These are phyloP conservation scores for Gymnopilus dilepis DNA, from an alignment of 768 basidiomycete species.

Conservation along the genomic window DNA sequence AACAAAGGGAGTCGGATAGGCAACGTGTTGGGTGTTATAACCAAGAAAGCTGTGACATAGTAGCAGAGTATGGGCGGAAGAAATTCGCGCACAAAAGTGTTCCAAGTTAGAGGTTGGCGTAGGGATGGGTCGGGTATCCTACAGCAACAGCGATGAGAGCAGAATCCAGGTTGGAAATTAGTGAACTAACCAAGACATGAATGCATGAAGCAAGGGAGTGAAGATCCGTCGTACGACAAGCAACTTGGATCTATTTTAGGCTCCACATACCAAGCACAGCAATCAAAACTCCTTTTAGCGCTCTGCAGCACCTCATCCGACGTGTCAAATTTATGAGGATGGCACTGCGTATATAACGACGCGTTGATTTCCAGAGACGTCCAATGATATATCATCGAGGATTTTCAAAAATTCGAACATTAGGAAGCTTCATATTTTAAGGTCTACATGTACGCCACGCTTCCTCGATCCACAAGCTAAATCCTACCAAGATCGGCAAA, in stretches of 20 bases:
- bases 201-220: neutral
- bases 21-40: slow-evolving; percentile 50
- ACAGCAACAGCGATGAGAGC: neutral
- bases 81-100: slow-evolving; percentile 41
- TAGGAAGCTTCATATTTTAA: too few relatives aligned
- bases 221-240: neutral
- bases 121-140: slow-evolving; percentile 15
- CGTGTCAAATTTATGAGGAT: too few relatives aligned
- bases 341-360: too few relatives aligned
- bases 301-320: too few relatives aligned
- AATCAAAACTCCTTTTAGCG: too few relatives aligned
- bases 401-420: too few relatives aligned
- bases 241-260: neutral
- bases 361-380: too few relatives aligned
- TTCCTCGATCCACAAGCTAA: too few relatives aligned
- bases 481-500: neutral
- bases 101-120: slow-evolving; percentile 38
- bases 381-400: too few relatives aligned
- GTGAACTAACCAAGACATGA: neutral
- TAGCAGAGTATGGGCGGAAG: slow-evolving; percentile 49
- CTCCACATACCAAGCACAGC: too few relatives aligned
- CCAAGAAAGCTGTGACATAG: slow-evolving; percentile 58
- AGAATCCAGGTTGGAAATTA: neutral
- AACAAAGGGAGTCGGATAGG: slow-evolving; percentile 51
- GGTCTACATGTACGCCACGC: too few relatives aligned